These are phyloP conservation scores for Cutaneotrichosporon cutaneum DNA, from an alignment of 1,284 basidiomycete genomes.

Conservation along the genomic window DNA sequence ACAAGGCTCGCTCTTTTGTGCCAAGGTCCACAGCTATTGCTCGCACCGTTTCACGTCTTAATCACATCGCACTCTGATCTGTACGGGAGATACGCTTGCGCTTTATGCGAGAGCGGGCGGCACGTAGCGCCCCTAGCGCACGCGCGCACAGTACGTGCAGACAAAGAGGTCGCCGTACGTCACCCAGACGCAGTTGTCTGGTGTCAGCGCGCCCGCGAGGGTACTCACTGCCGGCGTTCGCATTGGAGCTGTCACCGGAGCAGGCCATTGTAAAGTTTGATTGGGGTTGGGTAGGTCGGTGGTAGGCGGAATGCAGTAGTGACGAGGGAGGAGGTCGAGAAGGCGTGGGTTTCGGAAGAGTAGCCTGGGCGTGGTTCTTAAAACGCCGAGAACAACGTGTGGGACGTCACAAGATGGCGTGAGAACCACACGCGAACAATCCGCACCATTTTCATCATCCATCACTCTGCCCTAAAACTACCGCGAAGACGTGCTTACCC, in stretches of 20 bases:
- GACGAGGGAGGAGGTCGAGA: too few relatives aligned
- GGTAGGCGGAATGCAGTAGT: neutral
- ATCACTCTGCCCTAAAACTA: too few relatives aligned
- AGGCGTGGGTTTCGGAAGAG: too few relatives aligned
- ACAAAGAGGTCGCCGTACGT: neutral
- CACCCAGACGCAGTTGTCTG: neutral
- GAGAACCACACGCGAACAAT: too few relatives aligned
- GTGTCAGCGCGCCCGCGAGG: neutral
- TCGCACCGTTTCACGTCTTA: neutral
- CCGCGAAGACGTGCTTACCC: too few relatives aligned
- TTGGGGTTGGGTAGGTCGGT: neutral
- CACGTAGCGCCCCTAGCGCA: neutral
- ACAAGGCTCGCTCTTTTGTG: too few relatives aligned
- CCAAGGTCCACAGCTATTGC: neutral
- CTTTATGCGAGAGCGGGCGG: too few relatives aligned
- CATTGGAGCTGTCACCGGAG: neutral
- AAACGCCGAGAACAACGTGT: neutral
- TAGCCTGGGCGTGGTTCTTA: neutral
- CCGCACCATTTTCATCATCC: too few relatives aligned
- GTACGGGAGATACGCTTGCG: neutral
- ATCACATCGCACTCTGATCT: neutral
- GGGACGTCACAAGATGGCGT: too few relatives aligned
- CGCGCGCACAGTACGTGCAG: neutral
- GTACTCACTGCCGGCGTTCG: neutral
- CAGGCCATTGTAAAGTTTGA: neutral